Conservation (phyloP, 345 rosid genomes). For the Heritiera fomes region DNA sequence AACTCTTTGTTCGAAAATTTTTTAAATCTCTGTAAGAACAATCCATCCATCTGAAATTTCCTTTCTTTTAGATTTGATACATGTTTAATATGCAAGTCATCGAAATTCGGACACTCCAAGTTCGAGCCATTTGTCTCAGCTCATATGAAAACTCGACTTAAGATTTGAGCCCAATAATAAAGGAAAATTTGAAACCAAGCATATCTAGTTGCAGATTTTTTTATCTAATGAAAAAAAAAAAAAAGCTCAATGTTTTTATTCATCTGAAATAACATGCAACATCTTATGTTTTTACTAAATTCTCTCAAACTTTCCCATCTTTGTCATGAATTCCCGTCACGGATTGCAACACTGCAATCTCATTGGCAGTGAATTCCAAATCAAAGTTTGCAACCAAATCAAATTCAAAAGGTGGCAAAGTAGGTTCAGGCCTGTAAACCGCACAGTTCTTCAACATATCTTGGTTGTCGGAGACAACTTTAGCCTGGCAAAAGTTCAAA, state of each 20-base stretch:
- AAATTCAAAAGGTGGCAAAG: conserved; percentile 19
- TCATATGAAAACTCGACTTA: no score
- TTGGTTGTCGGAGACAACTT: background rate
- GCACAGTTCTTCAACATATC: background rate
- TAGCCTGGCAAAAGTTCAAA: background rate
- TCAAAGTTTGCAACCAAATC: conserved; percentile 19
- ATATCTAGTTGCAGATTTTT: background rate
- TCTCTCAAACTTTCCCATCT: background rate
- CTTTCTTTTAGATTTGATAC: no score
- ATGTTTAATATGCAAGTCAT: no score
- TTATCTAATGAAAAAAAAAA: background rate
- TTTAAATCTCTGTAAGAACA: no score
- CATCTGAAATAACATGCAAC: background rate
- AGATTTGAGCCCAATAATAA: no score
- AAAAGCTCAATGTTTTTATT: background rate
- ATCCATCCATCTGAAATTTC: no score
- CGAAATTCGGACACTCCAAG: no score
- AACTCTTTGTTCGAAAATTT: background rate
- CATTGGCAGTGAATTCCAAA: conserved; percentile 24
- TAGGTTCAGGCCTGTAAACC: background rate
- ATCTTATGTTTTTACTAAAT: background rate
- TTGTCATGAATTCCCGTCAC: background rate
- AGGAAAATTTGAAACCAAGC: no score
- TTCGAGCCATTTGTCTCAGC: no score
- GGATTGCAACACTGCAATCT: conserved; percentile 9